phyloP scores from a whole-genome alignment of 2,329 filamentous ascomycete species.

The Eutypella sp. region DNA sequence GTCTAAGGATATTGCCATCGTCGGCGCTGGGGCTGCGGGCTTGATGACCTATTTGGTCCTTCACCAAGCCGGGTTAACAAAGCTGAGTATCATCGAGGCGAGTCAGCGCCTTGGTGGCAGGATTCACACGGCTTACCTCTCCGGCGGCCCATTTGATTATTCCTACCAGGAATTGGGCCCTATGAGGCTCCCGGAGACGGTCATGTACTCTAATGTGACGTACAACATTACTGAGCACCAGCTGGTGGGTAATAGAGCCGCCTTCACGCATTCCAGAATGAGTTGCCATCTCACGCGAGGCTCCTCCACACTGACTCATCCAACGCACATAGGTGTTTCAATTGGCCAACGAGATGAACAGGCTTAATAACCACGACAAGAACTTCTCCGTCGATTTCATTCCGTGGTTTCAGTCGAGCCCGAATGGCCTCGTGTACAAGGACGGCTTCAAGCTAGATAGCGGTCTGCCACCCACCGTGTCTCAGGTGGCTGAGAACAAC shows the following conservation, averaged over 20 bases:
- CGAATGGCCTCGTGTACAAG: slow-evolving; percentile 49
- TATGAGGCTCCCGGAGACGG: slow-evolving; percentile 57
- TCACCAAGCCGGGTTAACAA: slow-evolving; percentile 49
- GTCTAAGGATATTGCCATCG: slow-evolving; percentile 54
- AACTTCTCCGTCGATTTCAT: slow-evolving; percentile 55
- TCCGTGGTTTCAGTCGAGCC: slow-evolving; percentile 52
- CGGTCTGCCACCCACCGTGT: slow-evolving; percentile 48
- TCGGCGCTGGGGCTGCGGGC: slow-evolving; percentile 62
- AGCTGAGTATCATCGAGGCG: slow-evolving; percentile 59
- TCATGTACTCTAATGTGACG: slow-evolving; percentile 49
- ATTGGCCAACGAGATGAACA: slow-evolving; percentile 54
- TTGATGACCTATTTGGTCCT: slow-evolving; percentile 53
- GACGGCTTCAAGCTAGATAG: slow-evolving; percentile 42
- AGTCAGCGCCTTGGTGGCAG: slow-evolving; percentile 57
- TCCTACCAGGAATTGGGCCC: slow-evolving; percentile 65
- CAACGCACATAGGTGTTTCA: slow-evolving; percentile 46
- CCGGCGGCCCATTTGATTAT: slow-evolving; percentile 54
- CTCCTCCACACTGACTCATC: too few relatives aligned
- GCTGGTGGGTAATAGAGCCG: slow-evolving; percentile 32
- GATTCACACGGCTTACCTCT: slow-evolving; percentile 59
- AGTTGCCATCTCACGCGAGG: background rate
- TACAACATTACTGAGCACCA: slow-evolving; percentile 57
- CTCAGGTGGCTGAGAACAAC: slow-evolving; percentile 41
- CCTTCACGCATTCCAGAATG: background rate
- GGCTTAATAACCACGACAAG: slow-evolving; percentile 47